Evolutionary conservation across 257 asterid genomes (phyloP).

Genomic region (Catharanthus roseus): DNA sequence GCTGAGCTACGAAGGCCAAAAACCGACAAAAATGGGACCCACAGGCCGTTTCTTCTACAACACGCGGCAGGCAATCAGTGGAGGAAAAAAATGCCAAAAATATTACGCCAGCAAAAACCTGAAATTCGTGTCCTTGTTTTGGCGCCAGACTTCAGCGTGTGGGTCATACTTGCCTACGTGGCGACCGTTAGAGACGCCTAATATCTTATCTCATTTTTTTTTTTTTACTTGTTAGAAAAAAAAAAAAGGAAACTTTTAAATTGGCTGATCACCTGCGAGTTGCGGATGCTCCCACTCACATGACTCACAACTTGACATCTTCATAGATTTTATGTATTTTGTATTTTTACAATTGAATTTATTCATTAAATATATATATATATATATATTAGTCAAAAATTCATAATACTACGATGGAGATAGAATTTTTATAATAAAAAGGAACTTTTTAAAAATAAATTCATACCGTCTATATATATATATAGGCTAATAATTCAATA

Average conservation of each 20-base stretch:
- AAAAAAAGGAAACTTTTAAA: neutral
- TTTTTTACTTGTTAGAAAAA: no score
- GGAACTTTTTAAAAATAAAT: no score
- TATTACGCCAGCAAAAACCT: constrained; percentile 18
- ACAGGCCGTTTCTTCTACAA: neutral
- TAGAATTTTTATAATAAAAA: no score
- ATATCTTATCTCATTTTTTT: constrained; percentile 3
- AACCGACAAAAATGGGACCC: neutral
- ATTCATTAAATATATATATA: no score
- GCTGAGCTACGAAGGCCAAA: neutral
- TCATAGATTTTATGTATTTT: neutral
- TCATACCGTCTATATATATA: no score
- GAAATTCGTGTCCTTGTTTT: constrained; percentile 12
- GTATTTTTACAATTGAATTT: no score
- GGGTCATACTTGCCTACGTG: constrained; percentile 17
- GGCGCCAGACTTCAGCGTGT: constrained; percentile 12
- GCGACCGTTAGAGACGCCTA: constrained; percentile 17
- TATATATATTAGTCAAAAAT: no score
- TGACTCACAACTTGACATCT: neutral
- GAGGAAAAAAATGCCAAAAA: neutral
- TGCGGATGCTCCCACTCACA: neutral
- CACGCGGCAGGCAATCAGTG: constrained; percentile 11
- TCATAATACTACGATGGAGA: no score
- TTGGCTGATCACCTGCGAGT: constrained; percentile 6
- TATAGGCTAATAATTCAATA: no score